These are phyloP conservation scores for Amanita pallidorosea DNA, from an alignment of 768 basidiomycete species.

Conservation along the genomic window DNA sequence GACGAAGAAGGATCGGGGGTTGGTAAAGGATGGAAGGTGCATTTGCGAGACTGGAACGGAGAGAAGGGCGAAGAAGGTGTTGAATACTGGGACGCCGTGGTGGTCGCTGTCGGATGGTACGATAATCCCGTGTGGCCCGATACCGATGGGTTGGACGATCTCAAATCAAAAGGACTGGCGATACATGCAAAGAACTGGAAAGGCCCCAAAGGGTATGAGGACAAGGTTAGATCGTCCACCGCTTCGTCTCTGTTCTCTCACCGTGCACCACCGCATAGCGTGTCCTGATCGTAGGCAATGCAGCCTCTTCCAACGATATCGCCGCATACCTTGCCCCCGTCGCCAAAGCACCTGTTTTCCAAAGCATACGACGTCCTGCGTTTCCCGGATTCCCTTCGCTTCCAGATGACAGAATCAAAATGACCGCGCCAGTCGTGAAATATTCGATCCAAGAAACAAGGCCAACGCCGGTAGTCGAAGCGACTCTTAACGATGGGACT, in stretches of 20 bases:
- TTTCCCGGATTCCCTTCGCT: constrained; percentile 28
- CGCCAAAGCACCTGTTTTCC: constrained; percentile 29
- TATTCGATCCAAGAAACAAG: constrained; percentile 14
- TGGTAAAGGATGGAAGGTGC: constrained; percentile 26
- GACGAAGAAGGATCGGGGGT: constrained; percentile 1
- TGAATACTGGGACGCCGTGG: constrained; percentile 38
- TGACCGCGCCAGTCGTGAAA: constrained; percentile 28
- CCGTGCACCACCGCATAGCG: constrained; percentile 19
- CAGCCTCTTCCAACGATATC: constrained; percentile 43
- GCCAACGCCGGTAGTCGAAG: constrained; percentile 17
- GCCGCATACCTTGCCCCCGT: constrained; percentile 32
- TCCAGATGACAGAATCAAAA: constrained; percentile 29
- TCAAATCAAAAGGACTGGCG: constrained; percentile 21
- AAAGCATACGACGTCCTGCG: constrained; percentile 32
- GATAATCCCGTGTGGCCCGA: constrained; percentile 34
- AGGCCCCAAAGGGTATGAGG: constrained; percentile 25
- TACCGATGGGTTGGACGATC: constrained; percentile 29
- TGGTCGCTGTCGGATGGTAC: constrained; percentile 35
- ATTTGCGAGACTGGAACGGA: constrained; percentile 1
- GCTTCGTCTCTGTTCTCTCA: background rate
- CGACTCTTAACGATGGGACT: constrained; percentile 26
- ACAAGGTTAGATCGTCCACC: constrained; percentile 17
- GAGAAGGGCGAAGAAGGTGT: constrained; percentile 21
- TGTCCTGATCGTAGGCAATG: constrained; percentile 37
- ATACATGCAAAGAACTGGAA: constrained; percentile 33